Conservation (phyloP, 2,329 filamentous ascomycete species). For the Raffaelea ambrosiae region DNA sequence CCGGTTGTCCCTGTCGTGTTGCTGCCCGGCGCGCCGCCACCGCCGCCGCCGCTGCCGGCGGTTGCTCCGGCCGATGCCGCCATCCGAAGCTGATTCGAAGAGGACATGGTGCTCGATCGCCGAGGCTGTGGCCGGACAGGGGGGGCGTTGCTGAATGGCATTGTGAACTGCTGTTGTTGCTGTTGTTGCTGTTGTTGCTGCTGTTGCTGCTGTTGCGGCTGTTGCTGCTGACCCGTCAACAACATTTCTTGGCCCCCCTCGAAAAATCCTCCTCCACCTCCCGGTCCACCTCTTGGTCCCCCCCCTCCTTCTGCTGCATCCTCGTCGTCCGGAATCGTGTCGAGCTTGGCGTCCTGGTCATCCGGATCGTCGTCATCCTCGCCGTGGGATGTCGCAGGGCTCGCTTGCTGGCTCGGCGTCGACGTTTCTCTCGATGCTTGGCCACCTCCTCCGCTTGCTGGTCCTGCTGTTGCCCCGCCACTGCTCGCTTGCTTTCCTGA, state of each 20-base stretch:
- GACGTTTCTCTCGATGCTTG: slow-evolving; percentile 28
- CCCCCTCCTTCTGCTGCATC: slow-evolving; percentile 17
- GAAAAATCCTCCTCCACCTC: too few relatives aligned
- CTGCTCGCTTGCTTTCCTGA: slow-evolving; percentile 26
- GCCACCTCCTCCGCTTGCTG: too few relatives aligned
- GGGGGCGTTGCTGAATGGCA: background rate
- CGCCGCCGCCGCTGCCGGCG: background rate
- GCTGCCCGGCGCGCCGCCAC: too few relatives aligned
- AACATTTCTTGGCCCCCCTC: too few relatives aligned
- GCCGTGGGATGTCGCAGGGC: slow-evolving; percentile 46
- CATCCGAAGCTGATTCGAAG: slow-evolving; percentile 24
- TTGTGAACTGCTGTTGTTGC: slow-evolving; percentile 2
- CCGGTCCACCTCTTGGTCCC: background rate
- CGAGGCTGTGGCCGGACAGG: slow-evolving; percentile 15
- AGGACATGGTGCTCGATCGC: slow-evolving; percentile 29
- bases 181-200: background rate
- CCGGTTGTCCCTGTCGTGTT: background rate
- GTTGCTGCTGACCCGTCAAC: too few relatives aligned
- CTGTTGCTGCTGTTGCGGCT: slow-evolving; percentile 9
- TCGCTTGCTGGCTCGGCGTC: slow-evolving; percentile 30
- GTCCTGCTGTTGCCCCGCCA: too few relatives aligned
- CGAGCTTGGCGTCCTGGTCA: slow-evolving; percentile 35
- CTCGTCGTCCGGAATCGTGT: slow-evolving; percentile 45
- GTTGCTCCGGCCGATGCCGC: slow-evolving; percentile 13
- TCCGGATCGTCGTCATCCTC: slow-evolving; percentile 38